These are phyloP conservation scores for Colletotrichum sp. DNA, from an alignment of 2,329 filamentous ascomycete species.

Conservation along the genomic window DNA sequence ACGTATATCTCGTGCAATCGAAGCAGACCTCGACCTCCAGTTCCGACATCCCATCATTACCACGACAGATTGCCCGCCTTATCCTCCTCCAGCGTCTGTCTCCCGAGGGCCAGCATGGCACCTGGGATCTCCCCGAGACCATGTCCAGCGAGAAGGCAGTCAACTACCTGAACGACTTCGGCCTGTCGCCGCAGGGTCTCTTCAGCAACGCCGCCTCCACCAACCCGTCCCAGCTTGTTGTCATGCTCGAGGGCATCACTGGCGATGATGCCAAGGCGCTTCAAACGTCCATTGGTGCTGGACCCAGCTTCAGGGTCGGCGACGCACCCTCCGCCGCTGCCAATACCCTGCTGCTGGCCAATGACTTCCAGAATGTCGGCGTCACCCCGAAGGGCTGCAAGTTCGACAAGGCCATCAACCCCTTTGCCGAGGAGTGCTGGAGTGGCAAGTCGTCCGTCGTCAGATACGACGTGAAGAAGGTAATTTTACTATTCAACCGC, in stretches of 20 bases:
- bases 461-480: slow-evolving; percentile 49
- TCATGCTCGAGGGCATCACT: slow-evolving; percentile 63
- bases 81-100: slow-evolving; percentile 64
- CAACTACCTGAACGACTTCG: slow-evolving; percentile 64
- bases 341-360: slow-evolving; percentile 45
- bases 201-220: slow-evolving; percentile 46
- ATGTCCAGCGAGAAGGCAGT: slow-evolving; percentile 53
- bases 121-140: slow-evolving; percentile 48
- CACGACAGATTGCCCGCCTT: slow-evolving; percentile 60
- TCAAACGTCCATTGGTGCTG: slow-evolving; percentile 43
- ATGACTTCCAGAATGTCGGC: slow-evolving; percentile 45
- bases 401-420: slow-evolving; percentile 44
- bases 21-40: slow-evolving; percentile 30
- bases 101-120: slow-evolving; percentile 49
- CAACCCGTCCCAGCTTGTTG: slow-evolving; percentile 58
- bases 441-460: slow-evolving; percentile 44
- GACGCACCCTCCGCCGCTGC: slow-evolving; percentile 48
- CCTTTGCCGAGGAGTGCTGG: slow-evolving; percentile 51
- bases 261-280: slow-evolving; percentile 44
- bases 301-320: slow-evolving; percentile 54
- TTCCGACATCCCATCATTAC: slow-evolving; percentile 44
- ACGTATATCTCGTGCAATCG: slow-evolving; percentile 57
- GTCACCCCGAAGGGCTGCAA: slow-evolving; percentile 41
- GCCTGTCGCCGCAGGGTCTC: slow-evolving; percentile 54
- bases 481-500: slow-evolving; percentile 25